Base-by-base conservation (phyloP, 176 grass and related monocot genomes). In the Alloteropsis semialata region DNA sequence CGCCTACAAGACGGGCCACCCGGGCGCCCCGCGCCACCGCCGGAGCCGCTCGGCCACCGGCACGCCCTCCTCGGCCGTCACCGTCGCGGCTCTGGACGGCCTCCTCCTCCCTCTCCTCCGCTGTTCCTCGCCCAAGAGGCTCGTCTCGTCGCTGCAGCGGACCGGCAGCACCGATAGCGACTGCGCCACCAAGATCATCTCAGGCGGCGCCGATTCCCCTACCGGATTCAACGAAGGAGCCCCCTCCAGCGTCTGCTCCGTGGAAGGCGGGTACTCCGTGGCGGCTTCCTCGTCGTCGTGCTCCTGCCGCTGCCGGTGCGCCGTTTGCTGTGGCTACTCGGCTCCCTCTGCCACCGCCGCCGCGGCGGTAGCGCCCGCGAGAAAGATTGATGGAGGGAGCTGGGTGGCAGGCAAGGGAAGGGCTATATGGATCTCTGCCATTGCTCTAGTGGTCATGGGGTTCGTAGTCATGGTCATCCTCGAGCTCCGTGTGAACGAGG, bases 91-190 rank as follows among this genome's bases (percentile, higher is more conserved):
- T 30, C 33, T n/a, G 38, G 80, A 19, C 57, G 85, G 18, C 3
- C 1, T 27, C 33, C 57, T 69, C 10, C 10, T 41, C 12, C 19
- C 42, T 2, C 27, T 87, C 8, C 4, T 11, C 56, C 73, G 42
- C 54, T 18, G 5, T 11, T 42, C 46, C 57, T 79, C 81, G 75
- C 81, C 81, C 11, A 80, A 49, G 41, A 33, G 27, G 7, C 68
- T 84, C 59, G 17, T 88, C 59, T 79, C 39, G 38, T 80, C 68
- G 16, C 59, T 68, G 68, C 81, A 66, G 67, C 46, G 66, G 57
- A 1, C 10, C 36, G 14, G n/a, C 71, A 43, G 79, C 50, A 15
- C 4, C 61, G 5, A 14, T 21, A 29, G n/a, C 27, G 39, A 11
- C 54, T 10, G 74, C 33, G 38, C 38, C 14, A 45, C 19, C 36